Evolutionary conservation across 129 eudicot genomes (phyloP), one percentile per base, ranked within the genome.

Genomic region (Scalesia atractyloides): DNA sequence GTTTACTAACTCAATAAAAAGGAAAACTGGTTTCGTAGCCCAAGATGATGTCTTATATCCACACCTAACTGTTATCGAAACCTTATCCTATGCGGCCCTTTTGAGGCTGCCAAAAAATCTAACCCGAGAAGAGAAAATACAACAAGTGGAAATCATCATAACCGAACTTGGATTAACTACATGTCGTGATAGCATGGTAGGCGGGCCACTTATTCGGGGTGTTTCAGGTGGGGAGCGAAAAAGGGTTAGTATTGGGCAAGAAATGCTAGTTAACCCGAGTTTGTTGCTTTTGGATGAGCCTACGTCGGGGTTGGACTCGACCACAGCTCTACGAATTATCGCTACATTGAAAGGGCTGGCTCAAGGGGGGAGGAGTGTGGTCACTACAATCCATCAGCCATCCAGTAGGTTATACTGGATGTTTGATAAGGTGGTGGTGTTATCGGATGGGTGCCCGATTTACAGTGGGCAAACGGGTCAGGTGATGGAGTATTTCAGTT

Each of bases 221-320:
- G 76, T 92, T 5, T 92, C 97, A 4, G 97, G 97, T 9, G 97
- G 97, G 10, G 97, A 92, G 73, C 80, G 93, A 60, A 92, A 92
- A 62, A 79, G 97, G 69, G 96, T 92, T 59, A 91, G 93, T 64
- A 86, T 91, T 10, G 97, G 97, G 1, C 96, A 82, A 17, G 97
- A 91, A 78, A 81, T 92, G 97, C 50, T 92, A 18, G 91, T 89
- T 82, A 92, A 92, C 66, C 97, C 97, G 0, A 89, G 91, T 33
- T 60, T 92, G 36, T 78, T 92, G 83, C 77, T 92, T 70, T 75
- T 92, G 51, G 97, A 92, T 59, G 97, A 91, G 76, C 97, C 97
- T 5, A 91, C 97, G 8, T 91, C 97, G 0, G 96, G 97, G 16
- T 74, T 92, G 1, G 97, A 92, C 73, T 92, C 97, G 5, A 92